phyloP scores from a whole-genome alignment of 2,329 filamentous ascomycete species.

The Epichloe bromicola region DNA sequence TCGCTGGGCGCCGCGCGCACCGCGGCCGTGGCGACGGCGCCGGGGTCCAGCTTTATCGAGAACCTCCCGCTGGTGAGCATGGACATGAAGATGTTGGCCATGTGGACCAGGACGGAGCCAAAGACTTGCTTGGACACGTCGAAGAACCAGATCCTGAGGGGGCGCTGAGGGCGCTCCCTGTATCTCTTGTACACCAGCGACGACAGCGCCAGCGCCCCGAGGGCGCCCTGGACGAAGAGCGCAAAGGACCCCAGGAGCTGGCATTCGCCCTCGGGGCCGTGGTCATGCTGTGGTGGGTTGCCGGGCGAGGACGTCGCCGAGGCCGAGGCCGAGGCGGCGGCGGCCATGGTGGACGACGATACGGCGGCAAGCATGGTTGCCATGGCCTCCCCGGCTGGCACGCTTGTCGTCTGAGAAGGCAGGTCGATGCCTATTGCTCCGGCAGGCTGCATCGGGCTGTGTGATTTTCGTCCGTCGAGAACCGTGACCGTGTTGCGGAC shows the following conservation, averaged over 20 bases:
- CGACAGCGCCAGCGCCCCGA: slow-evolving; percentile 70
- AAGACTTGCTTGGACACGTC: slow-evolving; percentile 96
- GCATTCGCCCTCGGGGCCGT: slow-evolving; percentile 59
- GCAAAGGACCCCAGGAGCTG: slow-evolving; percentile 82
- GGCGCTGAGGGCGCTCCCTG: slow-evolving; percentile 81
- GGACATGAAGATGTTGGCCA: slow-evolving; percentile 90
- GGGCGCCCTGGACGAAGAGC: slow-evolving; percentile 73
- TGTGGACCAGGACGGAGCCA: slow-evolving; percentile 79
- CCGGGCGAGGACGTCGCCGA: slow-evolving; percentile 14
- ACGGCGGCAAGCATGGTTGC: slow-evolving; percentile 6
- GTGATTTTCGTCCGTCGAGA: neutral
- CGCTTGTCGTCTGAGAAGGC: slow-evolving; percentile 5
- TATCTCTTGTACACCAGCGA: slow-evolving; percentile 89
- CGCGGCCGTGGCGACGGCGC: slow-evolving; percentile 16
- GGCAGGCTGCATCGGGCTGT: slow-evolving; percentile 1
- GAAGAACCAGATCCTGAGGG: slow-evolving; percentile 94
- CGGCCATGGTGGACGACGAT: slow-evolving; percentile 10
- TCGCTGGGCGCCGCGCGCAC: slow-evolving; percentile 32
- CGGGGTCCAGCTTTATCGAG: slow-evolving; percentile 45
- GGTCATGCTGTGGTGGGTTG: slow-evolving; percentile 16
- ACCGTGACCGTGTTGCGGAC: neutral
- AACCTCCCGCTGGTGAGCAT: slow-evolving; percentile 87
- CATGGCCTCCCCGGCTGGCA: slow-evolving; percentile 4
- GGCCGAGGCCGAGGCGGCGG: slow-evolving; percentile 17
- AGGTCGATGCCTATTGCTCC: slow-evolving; percentile 8